Base-by-base conservation (phyloP, 805 yeast species). In the Yarrowia sp. region DNA sequence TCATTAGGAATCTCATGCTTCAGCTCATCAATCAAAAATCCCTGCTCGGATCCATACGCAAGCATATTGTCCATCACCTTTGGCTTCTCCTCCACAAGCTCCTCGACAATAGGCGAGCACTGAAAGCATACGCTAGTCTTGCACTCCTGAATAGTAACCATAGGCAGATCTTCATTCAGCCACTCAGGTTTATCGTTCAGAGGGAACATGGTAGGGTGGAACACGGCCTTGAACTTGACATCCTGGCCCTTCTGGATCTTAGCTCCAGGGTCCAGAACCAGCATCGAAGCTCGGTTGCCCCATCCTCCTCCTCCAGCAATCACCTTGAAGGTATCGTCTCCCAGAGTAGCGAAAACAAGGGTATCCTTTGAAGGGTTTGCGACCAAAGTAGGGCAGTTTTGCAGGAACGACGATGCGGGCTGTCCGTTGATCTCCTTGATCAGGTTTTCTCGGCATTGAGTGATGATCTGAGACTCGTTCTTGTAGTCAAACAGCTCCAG, bases 271-370 rank as follows among this genome's bases (percentile, higher is more conserved):
- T 88, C 88, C 13, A 88, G 74, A 0, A 86, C 92, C n/a, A 88
- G 79, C 74, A 86, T 84, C 40, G 84, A 84, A 2, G 89, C 86
- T 68, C 88, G 84, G 36, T 87, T 85, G 0, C 91, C 90, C 92
- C 92, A 88, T 2, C 88, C 87, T 2, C 91, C 89, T 2, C 92
- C 92, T 1, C 92, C 92, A 6, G 91, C 92, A 42, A 86, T 80
- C 20, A 88, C 86, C 72, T 84, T 83, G 74, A 78, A 83, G 69
- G 58, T 53, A 61, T 63, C 64, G 55, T 30, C 53, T 66, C 69
- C 50, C 13, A 56, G 55, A 30, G 67, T 69, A 24, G 67, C 67
- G 34, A 50, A 61, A n/a, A 72, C 69, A 46, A 68, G 70, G 6
- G 68, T 70, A 43, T 36, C 68, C 9, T 30, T 67, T 20, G 70